A percentile compares a stretch with the other conserved stretches of the same genome.
These are phyloP conservation scores for Teunomyces panamensis DNA, from an alignment of 805 yeast species.

Conservation along the genomic window DNA sequence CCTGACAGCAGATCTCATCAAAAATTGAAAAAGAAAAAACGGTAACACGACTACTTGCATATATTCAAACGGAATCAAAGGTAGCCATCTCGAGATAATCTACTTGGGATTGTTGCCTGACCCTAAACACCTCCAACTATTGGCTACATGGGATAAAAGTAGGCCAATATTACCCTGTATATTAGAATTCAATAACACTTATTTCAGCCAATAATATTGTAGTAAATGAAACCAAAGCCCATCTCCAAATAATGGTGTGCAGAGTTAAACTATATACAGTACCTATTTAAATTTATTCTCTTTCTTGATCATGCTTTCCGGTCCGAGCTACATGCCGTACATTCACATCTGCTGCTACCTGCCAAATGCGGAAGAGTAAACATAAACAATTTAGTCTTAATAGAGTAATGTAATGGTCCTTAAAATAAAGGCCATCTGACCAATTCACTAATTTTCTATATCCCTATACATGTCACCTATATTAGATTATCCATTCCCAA, in stretches of 20 bases:
- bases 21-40: not conserved
- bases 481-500: conserved; percentile 14
- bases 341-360: not conserved
- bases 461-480: conserved; percentile 5
- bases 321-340: not conserved
- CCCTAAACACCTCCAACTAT: not conserved
- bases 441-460: not conserved
- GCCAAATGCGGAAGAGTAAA: conserved; percentile 7
- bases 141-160: not conserved
- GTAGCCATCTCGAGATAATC: not conserved
- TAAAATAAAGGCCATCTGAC: conserved; percentile 1
- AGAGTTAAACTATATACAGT: not conserved
- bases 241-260: not conserved
- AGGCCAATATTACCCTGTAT: not conserved
- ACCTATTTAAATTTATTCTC: not conserved
- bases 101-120: not conserved
- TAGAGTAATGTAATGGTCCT: conserved; percentile 1
- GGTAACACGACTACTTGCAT: not conserved
- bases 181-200: not conserved
- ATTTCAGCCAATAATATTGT: not conserved
- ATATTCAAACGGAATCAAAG: not conserved
- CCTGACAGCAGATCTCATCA: not conserved
- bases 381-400: conserved; percentile 13
- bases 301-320: not conserved
- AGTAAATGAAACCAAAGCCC: not conserved